A percentile compares a stretch with the other conserved stretches of the same genome.
phyloP scores from a whole-genome alignment of 2,329 filamentous ascomycete genomes.

The Clonostachys solani region DNA sequence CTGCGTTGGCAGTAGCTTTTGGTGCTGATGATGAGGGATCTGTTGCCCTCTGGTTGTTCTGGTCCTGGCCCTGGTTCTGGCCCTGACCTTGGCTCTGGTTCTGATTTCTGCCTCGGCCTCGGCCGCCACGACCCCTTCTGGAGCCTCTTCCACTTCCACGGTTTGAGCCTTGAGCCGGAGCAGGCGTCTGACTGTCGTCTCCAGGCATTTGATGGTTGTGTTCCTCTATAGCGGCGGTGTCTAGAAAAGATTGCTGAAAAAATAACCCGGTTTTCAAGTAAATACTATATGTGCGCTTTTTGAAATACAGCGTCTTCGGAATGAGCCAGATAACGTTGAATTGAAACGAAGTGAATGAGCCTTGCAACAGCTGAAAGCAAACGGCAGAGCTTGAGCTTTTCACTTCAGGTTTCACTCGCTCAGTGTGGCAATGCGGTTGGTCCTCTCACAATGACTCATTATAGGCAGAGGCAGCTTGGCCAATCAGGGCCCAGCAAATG shows the following conservation, averaged over 20 bases:
- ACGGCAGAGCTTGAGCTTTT: no score
- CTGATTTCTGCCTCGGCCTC: not conserved
- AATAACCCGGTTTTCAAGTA: not conserved
- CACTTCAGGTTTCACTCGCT: no score
- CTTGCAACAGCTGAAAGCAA: no score
- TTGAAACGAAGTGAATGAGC: no score
- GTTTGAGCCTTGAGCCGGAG: not conserved
- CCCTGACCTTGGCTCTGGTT: not conserved
- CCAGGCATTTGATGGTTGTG: not conserved
- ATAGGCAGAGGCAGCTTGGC: no score
- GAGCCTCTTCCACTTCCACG: conserved; percentile 1
- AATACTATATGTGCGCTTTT: conserved; percentile 30
- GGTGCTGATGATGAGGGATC: no score
- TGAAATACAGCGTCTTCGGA: conserved; percentile 41
- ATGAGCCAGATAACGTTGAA: no score
- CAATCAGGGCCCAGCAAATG: no score
- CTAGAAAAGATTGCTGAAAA: not conserved
- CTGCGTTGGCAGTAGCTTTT: no score
- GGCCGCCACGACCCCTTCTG: not conserved
- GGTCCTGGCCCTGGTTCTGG: not conserved
- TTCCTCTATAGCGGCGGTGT: not conserved
- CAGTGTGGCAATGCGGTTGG: no score
- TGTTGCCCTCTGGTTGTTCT: not conserved
- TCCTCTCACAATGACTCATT: no score
- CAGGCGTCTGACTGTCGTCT: not conserved